Evolutionary conservation across 495 filamentous ascomycete genomes (phyloP).

Genomic region (Podospora appendiculata): DNA sequence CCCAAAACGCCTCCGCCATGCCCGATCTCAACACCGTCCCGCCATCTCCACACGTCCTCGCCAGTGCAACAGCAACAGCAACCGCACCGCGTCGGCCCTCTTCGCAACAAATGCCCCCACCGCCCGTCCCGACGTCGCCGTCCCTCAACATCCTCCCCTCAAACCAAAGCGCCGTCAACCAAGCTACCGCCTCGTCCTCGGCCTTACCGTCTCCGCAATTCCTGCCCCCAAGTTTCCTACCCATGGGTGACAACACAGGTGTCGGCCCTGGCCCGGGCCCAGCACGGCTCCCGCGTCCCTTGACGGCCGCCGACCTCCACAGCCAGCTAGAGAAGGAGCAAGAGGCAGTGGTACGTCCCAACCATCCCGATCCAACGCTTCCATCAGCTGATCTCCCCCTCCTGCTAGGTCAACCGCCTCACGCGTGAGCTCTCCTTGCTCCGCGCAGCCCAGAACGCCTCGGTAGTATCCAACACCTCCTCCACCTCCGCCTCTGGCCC

Average conservation of each 20-base stretch:
- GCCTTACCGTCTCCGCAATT: constrained; percentile 13
- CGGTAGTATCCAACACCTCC: constrained; percentile 72
- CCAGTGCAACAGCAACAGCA: not conserved
- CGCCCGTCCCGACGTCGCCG: constrained; percentile 22
- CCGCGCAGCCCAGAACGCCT: constrained; percentile 71
- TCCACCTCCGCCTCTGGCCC: constrained; percentile 49
- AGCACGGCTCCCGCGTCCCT: constrained; percentile 70
- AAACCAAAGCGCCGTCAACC: constrained; percentile 44
- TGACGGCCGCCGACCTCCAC: constrained; percentile 83
- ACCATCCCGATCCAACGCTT: not conserved
- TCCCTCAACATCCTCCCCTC: constrained; percentile 43
- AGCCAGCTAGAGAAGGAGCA: constrained; percentile 86
- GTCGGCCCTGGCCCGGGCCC: constrained; percentile 59
- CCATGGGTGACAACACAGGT: constrained; percentile 45
- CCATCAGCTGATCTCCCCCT: not conserved
- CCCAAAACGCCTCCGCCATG: constrained; percentile 14
- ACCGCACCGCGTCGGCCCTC: constrained; percentile 21
- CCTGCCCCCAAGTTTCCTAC: constrained; percentile 17
- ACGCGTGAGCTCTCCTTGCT: constrained; percentile 77
- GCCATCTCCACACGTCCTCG: constrained; percentile 42
- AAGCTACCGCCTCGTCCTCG: constrained; percentile 27
- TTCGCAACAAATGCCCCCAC: constrained; percentile 24
- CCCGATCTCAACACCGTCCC: constrained; percentile 57
- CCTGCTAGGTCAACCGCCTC: constrained; percentile 73
- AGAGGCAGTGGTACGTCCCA: constrained; percentile 69